These are phyloP conservation scores for Apiospora saccharicola DNA, from an alignment of 2,329 filamentous ascomycete species.

Conservation along the genomic window DNA sequence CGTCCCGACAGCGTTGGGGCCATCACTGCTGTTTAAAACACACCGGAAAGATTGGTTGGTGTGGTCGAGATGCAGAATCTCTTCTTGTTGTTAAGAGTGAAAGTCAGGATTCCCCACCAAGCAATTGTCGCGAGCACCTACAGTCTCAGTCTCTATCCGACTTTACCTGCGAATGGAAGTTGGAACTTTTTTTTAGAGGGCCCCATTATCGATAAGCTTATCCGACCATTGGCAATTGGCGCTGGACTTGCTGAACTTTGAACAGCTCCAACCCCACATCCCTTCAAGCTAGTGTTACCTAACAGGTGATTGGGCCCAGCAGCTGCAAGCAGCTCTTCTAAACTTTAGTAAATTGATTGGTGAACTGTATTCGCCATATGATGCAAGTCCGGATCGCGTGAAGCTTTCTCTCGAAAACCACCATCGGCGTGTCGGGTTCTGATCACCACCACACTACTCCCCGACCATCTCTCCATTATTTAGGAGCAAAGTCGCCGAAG, in stretches of 20 bases:
- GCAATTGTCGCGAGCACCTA: conserved; percentile 10
- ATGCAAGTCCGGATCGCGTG: not conserved
- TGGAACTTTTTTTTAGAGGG: conserved; percentile 16
- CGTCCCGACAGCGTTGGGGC: conserved; percentile 69
- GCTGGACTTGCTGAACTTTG: not conserved
- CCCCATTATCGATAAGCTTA: conserved; percentile 21
- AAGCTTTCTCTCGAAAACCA: not conserved
- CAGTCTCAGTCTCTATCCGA: conserved; percentile 12
- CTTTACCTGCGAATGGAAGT: conserved; percentile 9
- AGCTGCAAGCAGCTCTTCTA: conserved; percentile 3
- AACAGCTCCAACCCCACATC: conserved; percentile 5
- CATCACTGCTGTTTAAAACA: conserved; percentile 56
- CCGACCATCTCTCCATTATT: not conserved
- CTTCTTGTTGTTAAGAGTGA: not conserved
- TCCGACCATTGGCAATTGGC: not conserved
- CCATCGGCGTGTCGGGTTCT: not conserved
- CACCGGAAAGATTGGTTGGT: not conserved
- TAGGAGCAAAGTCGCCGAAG: conserved; percentile 23
- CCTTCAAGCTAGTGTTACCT: not conserved
- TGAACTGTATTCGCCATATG: not conserved
- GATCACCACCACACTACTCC: not conserved
- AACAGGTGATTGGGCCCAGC: not conserved
- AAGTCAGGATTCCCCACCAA: conserved; percentile 22
- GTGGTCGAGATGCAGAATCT: not conserved
- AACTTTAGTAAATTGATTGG: conserved; percentile 4